Base-by-base conservation (phyloP, 1,284 basidiomycete genomes). In the Sanghuangporus baumii region DNA sequence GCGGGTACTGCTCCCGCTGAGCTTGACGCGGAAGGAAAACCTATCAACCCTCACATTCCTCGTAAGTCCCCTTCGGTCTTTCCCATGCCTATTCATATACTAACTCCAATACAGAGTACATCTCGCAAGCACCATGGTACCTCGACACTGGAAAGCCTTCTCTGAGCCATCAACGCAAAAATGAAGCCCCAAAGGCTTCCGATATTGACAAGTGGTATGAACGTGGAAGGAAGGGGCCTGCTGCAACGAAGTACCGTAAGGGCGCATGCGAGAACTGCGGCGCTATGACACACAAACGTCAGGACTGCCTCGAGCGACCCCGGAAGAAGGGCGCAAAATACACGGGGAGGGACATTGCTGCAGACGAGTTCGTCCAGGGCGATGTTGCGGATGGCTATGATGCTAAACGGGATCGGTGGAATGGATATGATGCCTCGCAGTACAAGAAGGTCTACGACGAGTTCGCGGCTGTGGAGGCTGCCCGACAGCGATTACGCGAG, bases 221-320 rank as follows among this genome's bases (percentile, higher is more conserved):
- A 73, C 85, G 96, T 65, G 94, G 94, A n/a, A 83, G 82, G 11
- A 90, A 87, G 67, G 94, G 91, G 2, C 93, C 94, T 0, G 92
- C 93, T 1, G 92, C 95, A 46, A 98, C 93, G 72, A 98, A 97
- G 76, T 99, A 91, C 74, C 86, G 97, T 68, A 96, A 97, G 74
- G 96, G 96, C 38, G 97, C 96, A 37, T 99, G 96, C 79, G 95
- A 97, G 78, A 99, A 99, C 74, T 99, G 96, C 71, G 96, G 96
- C 63, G 92, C 96, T 16, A 90, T 98, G 83, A 93, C 94, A 1
- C 97, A 99, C 80, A 91, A 92, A 76, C 85, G 82, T 65, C 79
- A 84, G 69, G 97, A 99, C 74, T 99, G 97, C 74, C 81, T 99
- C 55, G 97, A 99, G 76, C 86, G 97, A 61, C 97, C 97, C 26